Evolutionary conservation across 768 basidiomycete species (phyloP).

Genomic region (Tulasnella calospora): DNA sequence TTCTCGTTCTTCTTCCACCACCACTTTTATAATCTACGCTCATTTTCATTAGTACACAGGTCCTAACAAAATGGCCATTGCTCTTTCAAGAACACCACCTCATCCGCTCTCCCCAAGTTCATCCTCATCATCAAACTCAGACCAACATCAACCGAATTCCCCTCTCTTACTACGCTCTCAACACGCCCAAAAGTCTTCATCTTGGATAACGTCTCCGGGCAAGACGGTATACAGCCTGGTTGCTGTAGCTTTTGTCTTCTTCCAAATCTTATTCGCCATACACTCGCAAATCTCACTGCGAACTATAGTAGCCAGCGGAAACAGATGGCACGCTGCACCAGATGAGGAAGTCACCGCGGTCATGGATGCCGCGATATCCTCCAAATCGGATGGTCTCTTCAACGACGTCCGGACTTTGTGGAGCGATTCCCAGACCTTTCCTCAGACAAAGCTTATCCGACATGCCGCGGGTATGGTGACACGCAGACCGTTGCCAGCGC

Average conservation of each 20-base stretch:
- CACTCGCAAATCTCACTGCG: neutral
- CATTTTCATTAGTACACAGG: neutral
- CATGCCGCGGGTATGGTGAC: constrained; percentile 29
- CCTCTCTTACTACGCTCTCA: neutral
- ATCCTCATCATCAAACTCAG: neutral
- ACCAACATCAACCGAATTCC: neutral
- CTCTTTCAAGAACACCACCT: neutral
- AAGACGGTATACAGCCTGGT: neutral
- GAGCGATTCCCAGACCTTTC: neutral
- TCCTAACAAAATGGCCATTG: neutral
- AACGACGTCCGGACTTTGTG: neutral
- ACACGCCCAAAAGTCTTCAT: neutral
- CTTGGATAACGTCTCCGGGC: neutral
- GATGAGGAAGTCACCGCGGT: neutral
- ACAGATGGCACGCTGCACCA: neutral
- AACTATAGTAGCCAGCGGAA: neutral
- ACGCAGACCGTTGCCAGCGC: too few relatives aligned
- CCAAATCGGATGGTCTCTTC: neutral
- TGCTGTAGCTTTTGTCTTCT: neutral
- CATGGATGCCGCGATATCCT: neutral
- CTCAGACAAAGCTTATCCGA: neutral
- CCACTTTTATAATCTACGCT: neutral
- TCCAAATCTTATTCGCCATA: neutral
- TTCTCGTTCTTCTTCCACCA: neutral
- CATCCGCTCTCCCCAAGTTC: neutral